phyloP scores from a whole-genome alignment of 352 stramenopile genomes.

The Phytopythium vexans region DNA sequence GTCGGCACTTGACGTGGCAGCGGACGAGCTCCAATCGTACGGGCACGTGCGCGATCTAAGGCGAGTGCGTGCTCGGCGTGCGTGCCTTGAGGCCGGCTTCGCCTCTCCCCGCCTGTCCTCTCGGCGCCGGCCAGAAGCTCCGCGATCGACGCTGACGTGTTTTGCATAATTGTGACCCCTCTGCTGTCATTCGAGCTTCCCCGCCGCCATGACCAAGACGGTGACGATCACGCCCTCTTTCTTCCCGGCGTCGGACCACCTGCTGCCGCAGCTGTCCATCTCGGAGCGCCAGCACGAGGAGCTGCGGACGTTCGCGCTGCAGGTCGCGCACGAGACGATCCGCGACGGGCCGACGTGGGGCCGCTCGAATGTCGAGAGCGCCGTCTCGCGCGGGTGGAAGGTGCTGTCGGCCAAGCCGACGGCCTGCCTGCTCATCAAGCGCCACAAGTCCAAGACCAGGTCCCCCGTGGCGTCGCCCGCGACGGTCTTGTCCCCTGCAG shows the following conservation, averaged over 20 bases:
- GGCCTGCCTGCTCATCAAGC: conserved; percentile 58
- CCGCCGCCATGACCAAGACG: conserved; percentile 10
- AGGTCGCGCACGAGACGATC: conserved; percentile 41
- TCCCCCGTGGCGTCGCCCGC: neutral
- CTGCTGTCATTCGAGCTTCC: too few species aligned
- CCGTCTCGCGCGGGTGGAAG: conserved; percentile 51
- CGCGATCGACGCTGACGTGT: too few species aligned
- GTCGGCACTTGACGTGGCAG: too few species aligned
- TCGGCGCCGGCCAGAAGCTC: too few species aligned
- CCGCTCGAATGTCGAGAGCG: conserved; percentile 46
- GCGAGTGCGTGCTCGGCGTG: too few species aligned
- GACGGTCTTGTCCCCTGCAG: neutral
- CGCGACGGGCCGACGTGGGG: conserved; percentile 64
- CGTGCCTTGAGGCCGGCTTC: too few species aligned
- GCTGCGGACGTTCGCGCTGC: conserved; percentile 53
- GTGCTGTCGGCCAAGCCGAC: conserved; percentile 38
- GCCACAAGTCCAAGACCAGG: conserved; percentile 18
- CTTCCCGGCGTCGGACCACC: conserved; percentile 53
- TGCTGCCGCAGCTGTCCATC: conserved; percentile 47
- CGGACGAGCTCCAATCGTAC: too few species aligned
- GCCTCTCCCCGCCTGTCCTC: too few species aligned
- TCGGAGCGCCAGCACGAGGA: conserved; percentile 56
- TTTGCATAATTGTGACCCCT: too few species aligned
- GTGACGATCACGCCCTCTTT: conserved; percentile 35
- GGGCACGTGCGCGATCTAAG: too few species aligned